These are phyloP conservation scores for Paraleonurus japonicus DNA, from an alignment of 257 asterid genomes.

Conservation along the genomic window DNA sequence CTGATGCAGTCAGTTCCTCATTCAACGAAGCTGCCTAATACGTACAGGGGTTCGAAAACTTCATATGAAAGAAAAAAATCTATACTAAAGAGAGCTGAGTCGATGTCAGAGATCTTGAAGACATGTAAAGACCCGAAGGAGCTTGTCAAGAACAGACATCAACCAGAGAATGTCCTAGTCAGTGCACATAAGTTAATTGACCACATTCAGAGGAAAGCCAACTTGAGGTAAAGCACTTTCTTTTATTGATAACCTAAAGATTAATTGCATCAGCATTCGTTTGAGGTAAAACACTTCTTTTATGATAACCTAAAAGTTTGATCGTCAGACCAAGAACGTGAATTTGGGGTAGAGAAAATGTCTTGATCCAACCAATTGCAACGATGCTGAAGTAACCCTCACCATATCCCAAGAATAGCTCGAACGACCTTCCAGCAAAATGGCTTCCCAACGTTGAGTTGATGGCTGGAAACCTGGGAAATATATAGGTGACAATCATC, in stretches of 20 bases:
- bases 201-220: slow-evolving; percentile 29
- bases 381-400: background rate
- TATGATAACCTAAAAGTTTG: no score
- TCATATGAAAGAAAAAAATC: slow-evolving; percentile 42
- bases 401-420: background rate
- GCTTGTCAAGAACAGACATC: slow-evolving; percentile 47
- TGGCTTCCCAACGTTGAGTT: background rate
- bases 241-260: background rate
- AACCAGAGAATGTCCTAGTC: slow-evolving; percentile 34
- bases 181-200: slow-evolving; percentile 42
- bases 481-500: slow-evolving; percentile 2
- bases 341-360: background rate
- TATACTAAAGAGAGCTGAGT: slow-evolving; percentile 65
- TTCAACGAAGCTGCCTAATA: slow-evolving; percentile 71
- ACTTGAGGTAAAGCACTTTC: slow-evolving; percentile 8
- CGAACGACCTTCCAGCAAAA: background rate
- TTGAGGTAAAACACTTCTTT: no score
- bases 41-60: slow-evolving; percentile 41
- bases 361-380: background rate
- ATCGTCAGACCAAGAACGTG: background rate
- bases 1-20: slow-evolving; percentile 67
- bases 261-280: background rate
- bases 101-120: slow-evolving; percentile 60
- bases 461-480: background rate
- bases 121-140: slow-evolving; percentile 50